Base-by-base conservation (phyloP, 805 yeast genomes). In the Kodamaea lidongshanica region DNA sequence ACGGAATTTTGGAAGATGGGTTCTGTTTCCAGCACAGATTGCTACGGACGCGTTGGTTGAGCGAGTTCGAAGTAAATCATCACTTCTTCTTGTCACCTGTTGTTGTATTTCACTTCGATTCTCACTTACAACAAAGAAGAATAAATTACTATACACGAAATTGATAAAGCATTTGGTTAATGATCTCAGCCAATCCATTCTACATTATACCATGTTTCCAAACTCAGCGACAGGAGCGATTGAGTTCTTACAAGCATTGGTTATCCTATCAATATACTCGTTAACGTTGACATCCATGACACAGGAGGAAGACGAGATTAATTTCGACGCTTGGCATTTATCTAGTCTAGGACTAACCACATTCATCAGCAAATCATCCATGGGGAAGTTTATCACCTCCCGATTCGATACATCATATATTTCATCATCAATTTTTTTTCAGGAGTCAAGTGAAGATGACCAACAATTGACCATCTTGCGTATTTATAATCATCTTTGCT, bases 1-100 rank as follows among this genome's bases (percentile, higher is more conserved):
- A 24, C 72, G 75, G 28, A 67, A 79, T 44, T 82, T 77, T 46
- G 85, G 87, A 4, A 65, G 85, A 17, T 83, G 94, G 94, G 75
- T 80, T 3, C 74, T 82, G 32, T 74, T 82, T 29, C 86, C 88
- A 0, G 67, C 68, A 17, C 58, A 58, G 9, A 46, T 70, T 19
- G 48, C 75, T 4, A 65, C 78, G 0, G 67, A 58, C 12, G 59
- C 56, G 19, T 56, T 82, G 13, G 57, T 79, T 7, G 66, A 61
- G 4, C 51, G 68, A 19, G 61, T 81, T 23, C 49, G 74, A 22
- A 36, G 46, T 14, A 61, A 66, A 21, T 75, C 83, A 12, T 75
- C 88, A 1, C 56, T 83, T 21, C 57, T 83, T n/a, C 53, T 82
- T 10, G 77, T 85, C 1, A 66, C 77, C 0, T 74, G 82, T 35